phyloP scores from a whole-genome alignment of 129 eudicot genomes.

The Flaveria linearis region DNA sequence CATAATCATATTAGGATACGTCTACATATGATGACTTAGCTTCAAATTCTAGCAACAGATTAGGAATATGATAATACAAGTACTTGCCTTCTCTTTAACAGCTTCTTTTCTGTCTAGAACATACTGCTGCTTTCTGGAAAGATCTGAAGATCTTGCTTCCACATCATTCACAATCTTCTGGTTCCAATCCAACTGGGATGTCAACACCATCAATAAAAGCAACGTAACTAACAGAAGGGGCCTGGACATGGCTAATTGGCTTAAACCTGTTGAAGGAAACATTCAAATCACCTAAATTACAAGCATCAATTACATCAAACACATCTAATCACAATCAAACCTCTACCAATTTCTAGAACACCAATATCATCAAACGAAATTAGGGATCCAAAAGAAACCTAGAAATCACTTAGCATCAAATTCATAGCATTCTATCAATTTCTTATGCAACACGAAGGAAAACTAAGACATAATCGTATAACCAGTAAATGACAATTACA shows the following conservation, averaged over 20 bases:
- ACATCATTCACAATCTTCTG: constrained; percentile 39
- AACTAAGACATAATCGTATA: not conserved
- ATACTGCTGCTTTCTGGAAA: constrained; percentile 36
- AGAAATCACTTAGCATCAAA: constrained; percentile 15
- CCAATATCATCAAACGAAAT: not conserved
- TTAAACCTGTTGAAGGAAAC: not conserved
- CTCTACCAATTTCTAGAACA: not conserved
- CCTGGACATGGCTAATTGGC: constrained; percentile 30
- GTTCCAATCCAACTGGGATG: constrained; percentile 44
- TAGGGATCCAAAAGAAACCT: constrained; percentile 19
- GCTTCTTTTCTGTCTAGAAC: constrained; percentile 32
- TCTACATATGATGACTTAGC: constrained; percentile 5
- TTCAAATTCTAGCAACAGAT: not conserved
- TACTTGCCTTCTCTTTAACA: constrained; percentile 44
- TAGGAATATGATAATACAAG: not conserved
- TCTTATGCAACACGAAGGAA: not conserved
- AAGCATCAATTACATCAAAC: not conserved
- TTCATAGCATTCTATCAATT: not conserved
- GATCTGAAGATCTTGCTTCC: constrained; percentile 29
- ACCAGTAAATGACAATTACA: not conserved
- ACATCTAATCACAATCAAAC: not conserved
- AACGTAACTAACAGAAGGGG: constrained; percentile 36
- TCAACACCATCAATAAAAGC: constrained; percentile 41
- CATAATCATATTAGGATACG: not conserved
- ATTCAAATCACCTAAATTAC: constrained; percentile 4